Base-by-base conservation (phyloP, 2,329 filamentous ascomycete genomes). In the Didymella exigua region DNA sequence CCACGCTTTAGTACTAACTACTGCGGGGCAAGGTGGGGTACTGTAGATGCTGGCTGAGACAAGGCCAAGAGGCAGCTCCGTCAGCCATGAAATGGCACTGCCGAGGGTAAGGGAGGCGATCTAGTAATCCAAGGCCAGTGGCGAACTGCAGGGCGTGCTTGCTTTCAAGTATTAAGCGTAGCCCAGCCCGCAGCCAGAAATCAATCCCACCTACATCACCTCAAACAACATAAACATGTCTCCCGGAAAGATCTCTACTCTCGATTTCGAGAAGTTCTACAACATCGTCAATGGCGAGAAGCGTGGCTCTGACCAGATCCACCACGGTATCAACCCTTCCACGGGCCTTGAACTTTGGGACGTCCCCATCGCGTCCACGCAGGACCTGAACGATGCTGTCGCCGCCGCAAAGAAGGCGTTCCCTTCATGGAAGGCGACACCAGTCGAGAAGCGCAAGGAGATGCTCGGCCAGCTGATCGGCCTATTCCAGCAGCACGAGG, bases 241-340 rank as follows among this genome's bases (percentile, higher is more conserved):
- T 72, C 77, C 77, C 29, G 75, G 73, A 56, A 79, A 79, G 59
- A 71, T 77, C 16, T 71, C 72, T 44, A 69, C 60, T 38, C 56
- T 75, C 55, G 66, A 76, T 29, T 77, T 75, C 53, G 69, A 76
- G 58, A 80, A 75, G 38, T 84, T 82, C 66, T 74, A 76, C 55
- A 85, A 84, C 72, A 75, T 82, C 49, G 78, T 84, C 59, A 76
- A 82, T 58, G 81, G 81, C 54, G 71, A 82, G 68, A 68, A 79
- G 55, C 73, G 74, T 16, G 68, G 75, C 16, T 81, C 79, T 1
- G 61, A 73, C 23, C 60, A 71, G 44, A 66, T 76, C 49, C 78
- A 80, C 49, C 77, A 78, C 62, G 75, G 78, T 37, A 72, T 83
- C 62, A 84, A 85, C 67, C 82, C 82, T 0, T 72, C 82, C 3